These are phyloP conservation scores for Paulownia fortunei DNA, from an alignment of 257 asterid genomes.

Conservation along the genomic window DNA sequence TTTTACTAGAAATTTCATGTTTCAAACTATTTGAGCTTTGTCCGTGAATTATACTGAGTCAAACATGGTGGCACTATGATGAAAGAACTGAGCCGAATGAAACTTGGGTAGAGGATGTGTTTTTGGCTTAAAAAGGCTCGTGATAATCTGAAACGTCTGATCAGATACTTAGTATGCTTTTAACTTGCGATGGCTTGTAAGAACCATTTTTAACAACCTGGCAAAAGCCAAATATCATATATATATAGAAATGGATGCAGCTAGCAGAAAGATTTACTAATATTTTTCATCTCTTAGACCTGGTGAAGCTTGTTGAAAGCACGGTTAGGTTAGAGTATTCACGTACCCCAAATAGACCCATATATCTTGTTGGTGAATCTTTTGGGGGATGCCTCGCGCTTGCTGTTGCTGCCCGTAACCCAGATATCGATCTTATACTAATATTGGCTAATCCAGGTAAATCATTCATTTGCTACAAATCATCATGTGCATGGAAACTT, in stretches of 20 bases:
- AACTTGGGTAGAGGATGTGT: too few species aligned
- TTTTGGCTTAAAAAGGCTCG: not conserved
- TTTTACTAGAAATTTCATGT: not conserved
- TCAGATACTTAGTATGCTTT: too few species aligned
- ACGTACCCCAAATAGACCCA: slow-evolving; percentile 59
- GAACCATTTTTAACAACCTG: not conserved
- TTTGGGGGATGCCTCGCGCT: slow-evolving; percentile 85
- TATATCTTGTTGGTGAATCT: slow-evolving; percentile 84
- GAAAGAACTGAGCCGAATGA: too few species aligned
- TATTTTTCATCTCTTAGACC: slow-evolving; percentile 41
- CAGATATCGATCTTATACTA: slow-evolving; percentile 66
- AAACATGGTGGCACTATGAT: not conserved
- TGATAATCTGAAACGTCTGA: not conserved
- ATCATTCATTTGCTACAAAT: not conserved
- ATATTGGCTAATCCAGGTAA: slow-evolving; percentile 89
- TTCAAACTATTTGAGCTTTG: not conserved
- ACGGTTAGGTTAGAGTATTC: slow-evolving; percentile 56
- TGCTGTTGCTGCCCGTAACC: slow-evolving; percentile 83
- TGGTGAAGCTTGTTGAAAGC: slow-evolving; percentile 74
- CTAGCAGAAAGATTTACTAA: not conserved
- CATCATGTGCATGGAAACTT: not conserved
- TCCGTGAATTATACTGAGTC: not conserved
- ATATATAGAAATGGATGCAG: not conserved
- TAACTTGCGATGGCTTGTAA: too few species aligned
- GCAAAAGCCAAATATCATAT: not conserved